A percentile compares a stretch with the other conserved stretches of the same genome.
These are phyloP conservation scores for Hypoxylon subgilvum DNA, from an alignment of 495 filamentous ascomycete genomes.

Conservation along the genomic window DNA sequence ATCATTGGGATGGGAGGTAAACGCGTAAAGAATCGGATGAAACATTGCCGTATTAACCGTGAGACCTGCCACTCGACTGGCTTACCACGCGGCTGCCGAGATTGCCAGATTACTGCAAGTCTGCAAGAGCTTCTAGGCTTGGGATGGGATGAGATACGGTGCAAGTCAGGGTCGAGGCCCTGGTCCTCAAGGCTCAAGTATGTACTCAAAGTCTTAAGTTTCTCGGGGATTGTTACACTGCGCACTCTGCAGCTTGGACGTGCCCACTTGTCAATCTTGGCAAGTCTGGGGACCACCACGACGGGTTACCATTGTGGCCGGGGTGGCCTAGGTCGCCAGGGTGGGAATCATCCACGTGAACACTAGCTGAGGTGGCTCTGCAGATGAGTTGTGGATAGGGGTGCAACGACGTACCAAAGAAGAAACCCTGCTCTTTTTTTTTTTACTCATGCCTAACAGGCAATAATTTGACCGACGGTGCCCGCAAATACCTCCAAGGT, in stretches of 20 bases:
- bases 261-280: conserved; percentile 35
- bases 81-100: conserved; percentile 26
- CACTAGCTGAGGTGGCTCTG: conserved; percentile 38
- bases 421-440: conserved; percentile 19
- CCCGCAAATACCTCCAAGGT: conserved; percentile 14
- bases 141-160: conserved; percentile 22
- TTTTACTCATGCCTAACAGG: conserved; percentile 2
- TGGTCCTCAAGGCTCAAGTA: conserved; percentile 14
- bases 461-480: conserved; percentile 29
- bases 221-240: conserved; percentile 32
- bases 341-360: conserved; percentile 34
- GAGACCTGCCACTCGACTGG: conserved; percentile 20
- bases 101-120: neutral
- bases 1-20: neutral
- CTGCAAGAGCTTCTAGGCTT: conserved; percentile 8
- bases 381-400: conserved; percentile 30
- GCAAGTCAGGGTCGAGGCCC: conserved; percentile 30
- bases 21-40: conserved; percentile 17
- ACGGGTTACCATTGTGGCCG: conserved; percentile 18
- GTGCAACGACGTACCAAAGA: conserved; percentile 20
- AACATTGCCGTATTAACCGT: conserved; percentile 28
- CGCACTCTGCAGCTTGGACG: conserved; percentile 35
- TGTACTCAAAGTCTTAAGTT: conserved; percentile 6
- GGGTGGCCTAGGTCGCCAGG: conserved; percentile 21
- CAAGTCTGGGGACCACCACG: conserved; percentile 36